These are phyloP conservation scores for Barnettozyma wickerhamii DNA, from an alignment of 805 yeast species.

Conservation along the genomic window DNA sequence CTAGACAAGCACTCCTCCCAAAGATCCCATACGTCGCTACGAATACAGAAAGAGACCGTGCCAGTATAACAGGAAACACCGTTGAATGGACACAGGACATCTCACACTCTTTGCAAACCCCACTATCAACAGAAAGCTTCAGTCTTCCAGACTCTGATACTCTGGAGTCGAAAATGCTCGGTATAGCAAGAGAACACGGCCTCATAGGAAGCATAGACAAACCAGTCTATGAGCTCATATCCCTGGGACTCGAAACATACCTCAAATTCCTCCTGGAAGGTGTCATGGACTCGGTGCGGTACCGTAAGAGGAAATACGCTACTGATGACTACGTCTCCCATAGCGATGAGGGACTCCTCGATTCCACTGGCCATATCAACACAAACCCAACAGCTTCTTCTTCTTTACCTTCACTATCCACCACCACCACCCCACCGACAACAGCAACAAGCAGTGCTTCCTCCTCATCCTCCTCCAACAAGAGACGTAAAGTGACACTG, in stretches of 20 bases:
- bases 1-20: slow-evolving; percentile 59
- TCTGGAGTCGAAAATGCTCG: slow-evolving; percentile 64
- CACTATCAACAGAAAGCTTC: slow-evolving; percentile 69
- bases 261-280: slow-evolving; percentile 69
- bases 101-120: slow-evolving; percentile 76
- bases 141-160: slow-evolving; percentile 80
- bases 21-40: slow-evolving; percentile 68
- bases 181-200: slow-evolving; percentile 88
- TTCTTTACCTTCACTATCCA: too few relatives aligned
- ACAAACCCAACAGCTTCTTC: too few relatives aligned
- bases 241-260: slow-evolving; percentile 80
- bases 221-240: slow-evolving; percentile 72
- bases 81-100: slow-evolving; percentile 92
- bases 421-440: too few relatives aligned
- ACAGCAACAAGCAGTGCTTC: too few relatives aligned
- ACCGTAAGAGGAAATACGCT: slow-evolving; percentile 45
- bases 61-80: slow-evolving; percentile 35
- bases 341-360: background rate
- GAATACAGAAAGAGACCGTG: slow-evolving; percentile 19
- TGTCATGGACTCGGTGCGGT: slow-evolving; percentile 67
- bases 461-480: too few relatives aligned
- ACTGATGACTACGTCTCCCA: slow-evolving; percentile 22
- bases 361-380: background rate
- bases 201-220: slow-evolving; percentile 73
- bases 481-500: slow-evolving; percentile 36